phyloP scores from a whole-genome alignment of 2,329 filamentous ascomycete species.

The Rutstroemia sp. region DNA sequence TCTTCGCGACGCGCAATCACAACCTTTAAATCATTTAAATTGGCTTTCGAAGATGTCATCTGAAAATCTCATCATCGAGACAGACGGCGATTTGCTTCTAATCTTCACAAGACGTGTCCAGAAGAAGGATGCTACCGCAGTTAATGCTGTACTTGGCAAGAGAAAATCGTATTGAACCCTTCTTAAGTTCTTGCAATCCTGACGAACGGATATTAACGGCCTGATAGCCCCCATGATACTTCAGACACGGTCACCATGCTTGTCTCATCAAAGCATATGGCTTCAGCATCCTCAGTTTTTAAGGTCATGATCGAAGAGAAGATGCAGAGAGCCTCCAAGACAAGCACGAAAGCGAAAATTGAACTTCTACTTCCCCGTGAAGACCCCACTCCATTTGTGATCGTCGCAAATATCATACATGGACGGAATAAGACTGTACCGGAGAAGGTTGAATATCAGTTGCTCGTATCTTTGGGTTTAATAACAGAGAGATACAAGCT shows the following conservation, averaged over 20 bases:
- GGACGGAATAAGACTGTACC: not conserved
- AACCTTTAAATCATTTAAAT: not conserved
- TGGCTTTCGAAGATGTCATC: not conserved
- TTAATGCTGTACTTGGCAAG: not conserved
- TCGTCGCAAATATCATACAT: not conserved
- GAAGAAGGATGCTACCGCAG: too few relatives aligned
- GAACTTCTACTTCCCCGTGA: not conserved
- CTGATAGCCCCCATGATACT: not conserved
- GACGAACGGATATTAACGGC: not conserved
- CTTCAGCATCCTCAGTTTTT: not conserved
- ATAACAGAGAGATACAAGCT: too few relatives aligned
- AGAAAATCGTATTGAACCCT: not conserved
- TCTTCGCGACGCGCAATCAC: not conserved
- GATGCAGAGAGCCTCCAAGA: not conserved
- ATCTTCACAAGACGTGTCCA: not conserved
- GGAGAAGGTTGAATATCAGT: fast-evolving
- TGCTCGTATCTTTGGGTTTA: too few relatives aligned
- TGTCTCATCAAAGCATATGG: constrained; percentile 1
- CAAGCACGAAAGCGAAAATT: not conserved
- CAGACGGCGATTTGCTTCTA: not conserved
- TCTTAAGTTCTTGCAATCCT: not conserved
- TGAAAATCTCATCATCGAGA: not conserved
- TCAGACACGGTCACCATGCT: not conserved
- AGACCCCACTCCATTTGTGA: not conserved
- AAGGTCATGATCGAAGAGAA: not conserved